Percentiles rank a stretch among this genome's conserved stretches.
phyloP scores from a whole-genome alignment of 257 asterid genomes.

The Solanum arcanum region DNA sequence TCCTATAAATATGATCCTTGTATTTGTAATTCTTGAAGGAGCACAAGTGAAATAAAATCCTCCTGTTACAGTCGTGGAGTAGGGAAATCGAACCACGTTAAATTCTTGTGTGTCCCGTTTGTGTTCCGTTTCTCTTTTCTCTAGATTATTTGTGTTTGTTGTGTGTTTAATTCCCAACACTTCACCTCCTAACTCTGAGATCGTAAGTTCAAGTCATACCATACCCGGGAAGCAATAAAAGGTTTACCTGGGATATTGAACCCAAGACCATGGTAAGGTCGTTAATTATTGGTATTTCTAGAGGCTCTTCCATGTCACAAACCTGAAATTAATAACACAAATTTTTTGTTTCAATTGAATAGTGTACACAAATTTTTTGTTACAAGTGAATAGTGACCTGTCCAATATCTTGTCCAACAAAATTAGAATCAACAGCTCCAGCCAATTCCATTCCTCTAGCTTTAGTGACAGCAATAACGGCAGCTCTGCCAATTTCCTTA shows the following conservation, averaged over 20 bases:
- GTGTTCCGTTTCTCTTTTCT: no score
- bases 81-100: no score
- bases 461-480: slow-evolving; percentile 70
- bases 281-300: slow-evolving; percentile 72
- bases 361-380: neutral
- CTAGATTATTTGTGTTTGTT: no score
- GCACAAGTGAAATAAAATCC: no score
- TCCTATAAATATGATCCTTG: no score
- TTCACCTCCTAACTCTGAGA: neutral
- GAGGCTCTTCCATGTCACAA: slow-evolving; percentile 79
- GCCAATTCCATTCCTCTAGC: slow-evolving; percentile 94
- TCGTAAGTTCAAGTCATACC: neutral
- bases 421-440: slow-evolving; percentile 69
- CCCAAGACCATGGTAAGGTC: slow-evolving; percentile 86
- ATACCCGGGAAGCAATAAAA: neutral
- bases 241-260: slow-evolving; percentile 65
- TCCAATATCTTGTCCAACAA: slow-evolving; percentile 77
- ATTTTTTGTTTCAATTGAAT: neutral
- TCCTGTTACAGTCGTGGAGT: no score
- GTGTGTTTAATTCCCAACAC: no score
- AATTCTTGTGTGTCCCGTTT: no score
- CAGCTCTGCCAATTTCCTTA: slow-evolving; percentile 82
- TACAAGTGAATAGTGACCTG: slow-evolving; percentile 19
- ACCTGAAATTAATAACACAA: slow-evolving; percentile 19
- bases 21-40: no score